A percentile compares a stretch with the other conserved stretches of the same genome.
Evolutionary conservation across 176 grass and related monocot species (phyloP).

Genomic region (Luzula sylvatica): DNA sequence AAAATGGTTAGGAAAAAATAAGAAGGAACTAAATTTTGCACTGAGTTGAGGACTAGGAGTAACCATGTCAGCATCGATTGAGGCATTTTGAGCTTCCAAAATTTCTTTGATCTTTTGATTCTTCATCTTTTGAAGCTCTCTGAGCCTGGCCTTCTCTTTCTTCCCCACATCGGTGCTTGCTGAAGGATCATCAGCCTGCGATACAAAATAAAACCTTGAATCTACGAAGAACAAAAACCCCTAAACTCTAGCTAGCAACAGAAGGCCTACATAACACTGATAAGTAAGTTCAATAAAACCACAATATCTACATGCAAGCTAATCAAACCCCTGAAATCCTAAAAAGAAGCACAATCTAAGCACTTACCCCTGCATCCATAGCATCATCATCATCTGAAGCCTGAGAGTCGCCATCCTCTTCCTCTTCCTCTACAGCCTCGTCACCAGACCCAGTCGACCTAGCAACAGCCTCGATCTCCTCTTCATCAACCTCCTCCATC

Average conservation of each 20-base stretch:
- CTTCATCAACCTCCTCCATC: constrained; percentile 54
- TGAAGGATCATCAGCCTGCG: constrained; percentile 26
- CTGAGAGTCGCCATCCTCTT: constrained; percentile 29
- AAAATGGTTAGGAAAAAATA: constrained; percentile 2
- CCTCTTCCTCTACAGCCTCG: constrained; percentile 1
- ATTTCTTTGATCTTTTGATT: constrained; percentile 59
- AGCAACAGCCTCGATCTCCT: constrained; percentile 61
- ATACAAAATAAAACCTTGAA: not conserved
- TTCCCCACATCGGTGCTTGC: constrained; percentile 38
- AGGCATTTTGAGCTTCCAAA: constrained; percentile 49
- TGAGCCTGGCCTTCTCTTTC: constrained; percentile 44
- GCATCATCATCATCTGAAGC: constrained; percentile 57
- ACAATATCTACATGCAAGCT: not conserved
- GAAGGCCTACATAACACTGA: not conserved
- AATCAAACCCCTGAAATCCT: not conserved
- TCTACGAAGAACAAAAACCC: not conserved
- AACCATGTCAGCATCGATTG: constrained; percentile 59
- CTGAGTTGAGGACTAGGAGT: not conserved
- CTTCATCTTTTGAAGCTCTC: constrained; percentile 53
- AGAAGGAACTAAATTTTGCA: not conserved
- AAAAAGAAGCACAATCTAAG: not conserved
- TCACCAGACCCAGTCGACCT: constrained; percentile 28
- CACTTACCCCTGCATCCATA: constrained; percentile 31
- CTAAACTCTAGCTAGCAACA: not conserved
- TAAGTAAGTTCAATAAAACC: not conserved